Conservation (phyloP, 2,329 filamentous ascomycete genomes). For the Apiospora koreana region DNA sequence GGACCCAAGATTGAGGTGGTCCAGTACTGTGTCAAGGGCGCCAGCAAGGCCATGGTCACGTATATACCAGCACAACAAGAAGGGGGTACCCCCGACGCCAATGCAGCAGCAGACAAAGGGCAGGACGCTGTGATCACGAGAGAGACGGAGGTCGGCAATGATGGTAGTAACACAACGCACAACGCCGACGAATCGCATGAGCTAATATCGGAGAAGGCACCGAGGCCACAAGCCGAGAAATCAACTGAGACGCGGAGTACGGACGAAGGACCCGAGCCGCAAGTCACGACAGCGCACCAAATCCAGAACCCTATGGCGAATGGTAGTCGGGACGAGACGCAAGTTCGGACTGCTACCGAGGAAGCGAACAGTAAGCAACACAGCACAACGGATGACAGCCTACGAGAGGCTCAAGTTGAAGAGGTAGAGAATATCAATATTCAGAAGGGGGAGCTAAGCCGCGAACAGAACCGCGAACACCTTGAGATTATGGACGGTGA, state of each 20-base stretch:
- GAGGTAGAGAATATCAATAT: background rate
- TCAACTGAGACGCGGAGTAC: background rate
- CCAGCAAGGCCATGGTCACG: slow-evolving; percentile 79
- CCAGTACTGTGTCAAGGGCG: slow-evolving; percentile 90
- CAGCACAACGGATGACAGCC: background rate
- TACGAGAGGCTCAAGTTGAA: background rate
- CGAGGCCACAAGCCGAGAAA: background rate
- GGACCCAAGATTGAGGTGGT: slow-evolving; percentile 66
- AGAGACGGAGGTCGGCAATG: background rate
- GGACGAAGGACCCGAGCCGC: background rate
- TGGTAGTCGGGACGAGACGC: background rate
- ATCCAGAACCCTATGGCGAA: background rate
- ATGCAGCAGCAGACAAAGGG: background rate
- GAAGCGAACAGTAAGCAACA: background rate
- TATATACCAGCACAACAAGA: slow-evolving; percentile 49
- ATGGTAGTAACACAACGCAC: background rate
- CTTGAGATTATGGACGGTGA: background rate
- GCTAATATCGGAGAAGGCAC: slow-evolving; percentile 3
- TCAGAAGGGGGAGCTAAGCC: background rate
- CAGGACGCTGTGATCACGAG: background rate
- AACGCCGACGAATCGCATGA: background rate
- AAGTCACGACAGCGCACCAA: background rate
- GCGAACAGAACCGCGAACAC: background rate
- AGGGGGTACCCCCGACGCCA: background rate
- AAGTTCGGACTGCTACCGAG: background rate